A percentile compares a stretch with the other conserved stretches of the same genome.
Conservation (phyloP, 2,329 filamentous ascomycete genomes). For the Cladosporium velox region DNA sequence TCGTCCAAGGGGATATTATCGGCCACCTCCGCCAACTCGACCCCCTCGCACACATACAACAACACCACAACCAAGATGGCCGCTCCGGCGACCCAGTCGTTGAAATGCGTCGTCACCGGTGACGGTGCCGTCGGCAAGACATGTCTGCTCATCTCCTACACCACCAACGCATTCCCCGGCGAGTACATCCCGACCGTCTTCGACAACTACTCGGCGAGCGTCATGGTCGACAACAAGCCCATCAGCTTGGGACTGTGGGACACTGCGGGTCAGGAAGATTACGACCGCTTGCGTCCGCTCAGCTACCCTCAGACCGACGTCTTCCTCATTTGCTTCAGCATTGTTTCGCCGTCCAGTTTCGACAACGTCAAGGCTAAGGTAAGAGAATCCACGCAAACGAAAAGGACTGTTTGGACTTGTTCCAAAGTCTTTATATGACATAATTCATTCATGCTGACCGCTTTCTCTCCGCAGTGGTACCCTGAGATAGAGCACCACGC, state of each 20-base stretch:
- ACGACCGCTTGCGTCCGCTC: constrained; percentile 89
- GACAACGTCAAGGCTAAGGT: constrained; percentile 99
- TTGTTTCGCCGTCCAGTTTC: constrained; percentile 95
- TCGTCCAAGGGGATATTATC: constrained; percentile 1
- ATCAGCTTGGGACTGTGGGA: constrained; percentile 98
- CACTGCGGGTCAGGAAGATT: constrained; percentile 98
- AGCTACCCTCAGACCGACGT: constrained; percentile 99
- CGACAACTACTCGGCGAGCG: constrained; percentile 98
- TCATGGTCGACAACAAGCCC: constrained; percentile 98
- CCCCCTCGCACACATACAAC: constrained; percentile 4
- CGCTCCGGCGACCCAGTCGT: constrained; percentile 43
- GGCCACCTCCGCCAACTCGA: constrained; percentile 10
- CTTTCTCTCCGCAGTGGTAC: constrained; percentile 70
- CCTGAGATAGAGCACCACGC: constrained; percentile 97
- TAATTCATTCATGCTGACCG: background rate
- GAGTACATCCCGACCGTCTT: constrained; percentile 99
- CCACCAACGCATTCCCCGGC: constrained; percentile 98
- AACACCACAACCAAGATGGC: constrained; percentile 18
- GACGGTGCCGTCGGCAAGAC: constrained; percentile 99
- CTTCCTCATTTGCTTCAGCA: constrained; percentile 97
- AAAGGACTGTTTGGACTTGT: background rate
- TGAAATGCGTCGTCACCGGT: constrained; percentile 94
- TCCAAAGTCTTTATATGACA: background rate
- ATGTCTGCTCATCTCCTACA: constrained; percentile 98
- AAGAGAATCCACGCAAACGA: constrained; percentile 33